Evolutionary conservation across 129 eudicot genomes (phyloP).

Genomic region (Escallonia rubra): DNA sequence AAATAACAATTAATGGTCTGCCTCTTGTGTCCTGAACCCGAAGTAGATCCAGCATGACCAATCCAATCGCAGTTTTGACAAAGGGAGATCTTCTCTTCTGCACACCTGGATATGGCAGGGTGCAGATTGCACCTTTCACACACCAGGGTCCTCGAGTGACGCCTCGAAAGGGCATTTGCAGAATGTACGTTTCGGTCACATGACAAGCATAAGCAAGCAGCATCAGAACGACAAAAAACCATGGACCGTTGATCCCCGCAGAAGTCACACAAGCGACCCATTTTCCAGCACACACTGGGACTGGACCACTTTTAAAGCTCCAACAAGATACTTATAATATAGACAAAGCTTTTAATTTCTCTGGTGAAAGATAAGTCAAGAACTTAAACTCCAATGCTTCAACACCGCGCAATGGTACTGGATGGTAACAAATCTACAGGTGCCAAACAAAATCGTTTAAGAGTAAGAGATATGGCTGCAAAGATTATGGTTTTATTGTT

Average conservation of each 20-base stretch:
- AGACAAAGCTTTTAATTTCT: too few relatives aligned
- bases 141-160: slow-evolving; percentile 81
- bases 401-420: too few relatives aligned
- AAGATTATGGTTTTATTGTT: too few relatives aligned
- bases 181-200: slow-evolving; percentile 87
- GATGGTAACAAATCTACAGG: too few relatives aligned
- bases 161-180: slow-evolving; percentile 79
- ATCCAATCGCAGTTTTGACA: slow-evolving; percentile 79
- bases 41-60: slow-evolving; percentile 39
- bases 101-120: slow-evolving; percentile 73
- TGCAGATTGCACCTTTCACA: slow-evolving; percentile 77
- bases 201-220: slow-evolving; percentile 79
- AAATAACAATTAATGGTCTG: slow-evolving; percentile 53
- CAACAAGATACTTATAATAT: too few relatives aligned
- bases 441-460: too few relatives aligned
- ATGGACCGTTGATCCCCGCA: slow-evolving; percentile 81
- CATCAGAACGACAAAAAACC: slow-evolving; percentile 88
- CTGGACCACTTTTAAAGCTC: too few relatives aligned
- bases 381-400: too few relatives aligned
- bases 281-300: neutral
- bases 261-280: slow-evolving; percentile 62
- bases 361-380: too few relatives aligned
- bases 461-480: too few relatives aligned
- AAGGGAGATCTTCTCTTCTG: slow-evolving; percentile 70
- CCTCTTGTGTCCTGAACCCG: slow-evolving; percentile 12